Conservation (phyloP, 345 rosid genomes). For the Eucalyptus dawsonii region DNA sequence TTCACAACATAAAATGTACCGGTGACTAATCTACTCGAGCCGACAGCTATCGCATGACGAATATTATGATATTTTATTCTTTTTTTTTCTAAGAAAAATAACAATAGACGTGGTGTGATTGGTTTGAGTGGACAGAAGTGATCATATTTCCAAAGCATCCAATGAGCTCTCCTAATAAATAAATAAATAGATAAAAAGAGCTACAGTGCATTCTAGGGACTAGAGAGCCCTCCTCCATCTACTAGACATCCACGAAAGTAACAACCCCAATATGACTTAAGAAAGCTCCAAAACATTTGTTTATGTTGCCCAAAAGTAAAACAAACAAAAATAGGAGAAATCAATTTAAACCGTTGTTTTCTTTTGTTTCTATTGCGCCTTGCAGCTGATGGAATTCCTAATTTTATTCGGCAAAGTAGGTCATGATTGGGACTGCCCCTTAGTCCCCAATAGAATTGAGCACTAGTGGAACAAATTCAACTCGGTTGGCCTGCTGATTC, state of each 20-base stretch:
- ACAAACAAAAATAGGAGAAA: not conserved
- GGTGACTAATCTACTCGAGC: not conserved
- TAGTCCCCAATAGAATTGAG: not conserved
- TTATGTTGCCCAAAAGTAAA: not conserved
- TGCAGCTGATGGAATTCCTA: not conserved
- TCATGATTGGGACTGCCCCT: not conserved
- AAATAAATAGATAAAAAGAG: not conserved
- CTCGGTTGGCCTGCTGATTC: not conserved
- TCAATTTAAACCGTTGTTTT: not conserved
- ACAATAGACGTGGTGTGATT: not conserved
- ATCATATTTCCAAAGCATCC: not conserved
- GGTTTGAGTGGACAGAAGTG: not conserved
- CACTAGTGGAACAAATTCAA: not conserved
- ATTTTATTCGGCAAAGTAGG: conserved; percentile 4
- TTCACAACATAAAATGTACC: not conserved
- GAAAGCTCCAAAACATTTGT: not conserved
- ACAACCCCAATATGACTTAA: not conserved
- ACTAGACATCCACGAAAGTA: not conserved
- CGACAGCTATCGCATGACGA: not conserved
- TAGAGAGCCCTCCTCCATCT: not conserved
- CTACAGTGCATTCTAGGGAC: not conserved
- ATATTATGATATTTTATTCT: not conserved
- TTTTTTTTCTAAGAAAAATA: not conserved
- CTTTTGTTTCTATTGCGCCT: not conserved
- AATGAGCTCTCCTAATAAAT: not conserved